Evolutionary conservation across 768 basidiomycete species (phyloP), one percentile per base, ranked within the genome.

Genomic region (Agrocybe chaxingu): DNA sequence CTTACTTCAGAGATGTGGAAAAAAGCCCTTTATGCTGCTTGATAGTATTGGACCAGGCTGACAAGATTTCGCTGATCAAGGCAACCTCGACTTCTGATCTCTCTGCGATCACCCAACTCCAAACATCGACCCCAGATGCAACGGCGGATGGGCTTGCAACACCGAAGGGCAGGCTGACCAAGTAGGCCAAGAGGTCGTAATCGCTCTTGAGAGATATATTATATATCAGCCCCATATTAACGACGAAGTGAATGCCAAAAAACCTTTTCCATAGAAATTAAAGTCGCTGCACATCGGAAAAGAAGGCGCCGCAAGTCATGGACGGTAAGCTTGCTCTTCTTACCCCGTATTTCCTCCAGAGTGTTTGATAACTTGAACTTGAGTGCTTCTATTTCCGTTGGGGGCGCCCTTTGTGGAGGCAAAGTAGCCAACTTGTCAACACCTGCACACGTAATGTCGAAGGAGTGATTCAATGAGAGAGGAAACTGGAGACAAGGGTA

Each of bases 91-190:
- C 73, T 42, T 80, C 79, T 0, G 90, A 85, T 51, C 90, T 82
- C 63, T 96, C 89, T 10, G 89, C 83, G 46, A 97, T 87, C 0
- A 97, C 78, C 95, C 95, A 98, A 3, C 89, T 92, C 97, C 97
- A 98, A 8, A 88, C 87, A 62, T 98, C 94, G 38, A 94, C 85
- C 0, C 92, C 95, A 1, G 90, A 82, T 11, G 90, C 79, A 50
- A 98, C 82, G 1, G 93, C 84, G 3, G 89, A 73, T 1, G 94
- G 92, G 1, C 89, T 94, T 54, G 92, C 92, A 2, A 90, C 85
- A 49, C 89, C 87, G 59, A 98, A 90, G 0, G 97, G 97, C 12
- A 98, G 67, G 32, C 79, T 75, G 7, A 98, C 94, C 19, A 98
- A 73, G 64, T 92, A 87, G 67, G 91, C 88, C 8, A 98, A 70